phyloP scores from a whole-genome alignment of 2,329 filamentous ascomycete species.

The Hortaea sp. region DNA sequence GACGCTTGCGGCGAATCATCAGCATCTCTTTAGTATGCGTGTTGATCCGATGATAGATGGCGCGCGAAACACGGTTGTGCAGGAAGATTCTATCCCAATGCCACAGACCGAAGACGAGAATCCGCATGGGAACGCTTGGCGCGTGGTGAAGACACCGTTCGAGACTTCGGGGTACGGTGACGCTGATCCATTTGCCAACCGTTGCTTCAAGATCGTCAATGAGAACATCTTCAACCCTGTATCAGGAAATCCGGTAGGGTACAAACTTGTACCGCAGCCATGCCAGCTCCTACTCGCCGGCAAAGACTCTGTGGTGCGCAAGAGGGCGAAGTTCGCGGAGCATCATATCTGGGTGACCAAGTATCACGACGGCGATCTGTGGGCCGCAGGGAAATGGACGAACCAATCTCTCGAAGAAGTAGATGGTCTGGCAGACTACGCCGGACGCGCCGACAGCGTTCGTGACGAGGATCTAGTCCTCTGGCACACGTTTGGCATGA shows the following conservation, averaged over 20 bases:
- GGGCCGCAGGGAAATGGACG: constrained; percentile 39
- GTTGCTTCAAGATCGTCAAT: constrained; percentile 46
- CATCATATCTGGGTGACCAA: constrained; percentile 47
- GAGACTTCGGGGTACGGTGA: constrained; percentile 15
- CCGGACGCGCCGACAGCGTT: constrained; percentile 24
- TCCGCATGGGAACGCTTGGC: constrained; percentile 52
- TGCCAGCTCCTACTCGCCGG: background rate
- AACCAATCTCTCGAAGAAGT: constrained; percentile 36
- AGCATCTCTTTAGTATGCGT: constrained; percentile 57
- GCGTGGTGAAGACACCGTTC: constrained; percentile 33
- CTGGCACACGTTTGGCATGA: constrained; percentile 42
- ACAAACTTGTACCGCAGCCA: background rate
- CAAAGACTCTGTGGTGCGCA: constrained; percentile 32
- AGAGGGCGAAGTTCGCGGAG: constrained; percentile 40
- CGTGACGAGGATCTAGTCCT: constrained; percentile 39
- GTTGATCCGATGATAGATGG: constrained; percentile 56
- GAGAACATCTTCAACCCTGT: constrained; percentile 35
- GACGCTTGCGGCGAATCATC: constrained; percentile 58
- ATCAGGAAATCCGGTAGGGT: background rate
- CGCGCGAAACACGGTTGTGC: constrained; percentile 42
- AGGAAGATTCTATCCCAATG: constrained; percentile 44
- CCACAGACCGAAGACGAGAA: constrained; percentile 45
- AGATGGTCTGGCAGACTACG: constrained; percentile 28
- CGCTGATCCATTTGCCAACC: constrained; percentile 40
- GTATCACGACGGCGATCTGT: constrained; percentile 43